Base-by-base conservation (phyloP, 2,329 filamentous ascomycete species). In the Colletotrichum falcatum region DNA sequence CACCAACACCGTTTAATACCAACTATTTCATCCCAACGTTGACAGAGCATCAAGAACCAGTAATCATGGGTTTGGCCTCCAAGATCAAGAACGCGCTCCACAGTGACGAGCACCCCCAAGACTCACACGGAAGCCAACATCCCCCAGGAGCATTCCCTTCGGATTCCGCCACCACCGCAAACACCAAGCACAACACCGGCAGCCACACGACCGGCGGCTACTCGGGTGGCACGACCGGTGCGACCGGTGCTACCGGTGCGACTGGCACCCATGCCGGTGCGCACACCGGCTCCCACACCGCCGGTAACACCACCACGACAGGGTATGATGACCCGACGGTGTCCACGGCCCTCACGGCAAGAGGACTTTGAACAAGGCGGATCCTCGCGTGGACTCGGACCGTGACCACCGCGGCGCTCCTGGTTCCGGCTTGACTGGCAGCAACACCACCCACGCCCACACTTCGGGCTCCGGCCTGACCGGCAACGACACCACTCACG, bases 371-470 rank as follows among this genome's bases (percentile, higher is more conserved):
- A 87, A 88, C 78, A 83, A 84, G 37, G 72, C 80, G 14, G 86
- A 88, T 72, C 85, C 85, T 26, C 79, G 84, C 23, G 80, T 85
- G 54, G 83, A 86, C 70, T 83, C 81, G 9, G 83, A 86, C 75
- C 78, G 82, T 26, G 81, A 82, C 73, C 51, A 76, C 72, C 58
- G 62, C n/a, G 62, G 37, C 3, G 48, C 49, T n/a, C 56, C 60
- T 1, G 46, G 61, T 11, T 59, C 69, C 14, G 58, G 59, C 5
- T 9, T 65, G 35, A 60, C 65, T 30, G 64, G 51, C 7, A 59
- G n/a, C 33, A 59, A 63, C 39, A 55, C 63, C 4, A 37, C 60
- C 28, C 60, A 65, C 11, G 37, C 18, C 18, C 55, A 33, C 23
- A 59, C 6, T 8, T 51, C 26, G 12, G 49, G 28, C 23, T 35